Conservation (phyloP, 2,329 filamentous ascomycete species). For the Xylariomycetidae sp. region DNA sequence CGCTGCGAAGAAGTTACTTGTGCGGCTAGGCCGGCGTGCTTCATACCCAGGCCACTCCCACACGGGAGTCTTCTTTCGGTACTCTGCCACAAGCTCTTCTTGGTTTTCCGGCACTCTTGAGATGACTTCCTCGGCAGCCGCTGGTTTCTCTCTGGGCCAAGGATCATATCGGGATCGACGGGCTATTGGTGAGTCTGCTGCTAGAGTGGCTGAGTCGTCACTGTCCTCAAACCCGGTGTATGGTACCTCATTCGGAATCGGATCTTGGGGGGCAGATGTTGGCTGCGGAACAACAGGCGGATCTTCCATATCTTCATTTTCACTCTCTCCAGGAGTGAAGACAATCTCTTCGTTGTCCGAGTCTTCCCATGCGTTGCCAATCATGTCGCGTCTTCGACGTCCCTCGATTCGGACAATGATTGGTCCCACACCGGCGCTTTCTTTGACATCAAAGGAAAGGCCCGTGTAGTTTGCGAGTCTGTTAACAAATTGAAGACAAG, state of each 20-base stretch:
- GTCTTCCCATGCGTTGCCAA: constrained; percentile 12
- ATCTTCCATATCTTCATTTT: neutral
- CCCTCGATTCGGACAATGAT: constrained; percentile 11
- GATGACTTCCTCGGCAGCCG: no score
- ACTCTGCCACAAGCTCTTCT: constrained; percentile 8
- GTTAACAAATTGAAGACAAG: constrained; percentile 16
- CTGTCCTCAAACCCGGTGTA: neutral
- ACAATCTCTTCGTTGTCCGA: constrained; percentile 7
- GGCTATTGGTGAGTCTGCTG: neutral
- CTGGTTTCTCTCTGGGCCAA: neutral
- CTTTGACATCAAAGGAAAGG: constrained; percentile 9
- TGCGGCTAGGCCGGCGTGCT: no score
- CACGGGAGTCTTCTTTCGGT: constrained; percentile 19
- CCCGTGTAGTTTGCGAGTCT: constrained; percentile 12
- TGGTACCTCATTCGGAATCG: neutral
- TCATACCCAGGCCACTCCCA: constrained; percentile 12
- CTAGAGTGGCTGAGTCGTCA: neutral
- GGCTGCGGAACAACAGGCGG: no score
- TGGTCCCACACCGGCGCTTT: constrained; percentile 12
- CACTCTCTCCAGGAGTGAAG: no score
- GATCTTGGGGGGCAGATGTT: neutral
- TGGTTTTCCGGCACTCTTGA: constrained; percentile 10
- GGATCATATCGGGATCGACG: neutral
- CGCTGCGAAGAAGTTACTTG: neutral
- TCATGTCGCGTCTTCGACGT: constrained; percentile 7